phyloP scores from a whole-genome alignment of 2,329 filamentous ascomycete genomes.

The Penicillium nordicum region DNA sequence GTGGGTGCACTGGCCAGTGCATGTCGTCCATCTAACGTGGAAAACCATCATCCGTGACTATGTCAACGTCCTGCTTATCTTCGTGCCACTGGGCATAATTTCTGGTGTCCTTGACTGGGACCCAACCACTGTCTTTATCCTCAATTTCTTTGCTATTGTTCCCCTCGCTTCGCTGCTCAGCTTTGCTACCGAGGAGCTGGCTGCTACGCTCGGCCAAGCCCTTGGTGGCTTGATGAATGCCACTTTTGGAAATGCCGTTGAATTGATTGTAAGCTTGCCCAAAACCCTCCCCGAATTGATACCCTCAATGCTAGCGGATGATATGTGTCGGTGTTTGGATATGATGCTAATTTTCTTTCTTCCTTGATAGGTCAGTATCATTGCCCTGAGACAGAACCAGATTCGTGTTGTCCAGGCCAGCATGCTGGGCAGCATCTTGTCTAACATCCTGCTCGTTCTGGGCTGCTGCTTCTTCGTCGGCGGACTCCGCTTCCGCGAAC shows the following conservation, averaged over 20 bases:
- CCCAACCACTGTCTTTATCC: conserved; percentile 56
- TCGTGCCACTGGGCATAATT: conserved; percentile 63
- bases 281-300: neutral
- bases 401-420: conserved; percentile 96
- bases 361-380: conserved; percentile 71
- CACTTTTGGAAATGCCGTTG: conserved; percentile 64
- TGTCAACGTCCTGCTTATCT: conserved; percentile 61
- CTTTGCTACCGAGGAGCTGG: conserved; percentile 63
- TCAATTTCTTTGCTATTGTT: conserved; percentile 64
- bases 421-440: conserved; percentile 94
- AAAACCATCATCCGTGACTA: conserved; percentile 47
- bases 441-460: conserved; percentile 84
- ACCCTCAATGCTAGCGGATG: neutral
- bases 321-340: neutral
- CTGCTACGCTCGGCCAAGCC: conserved; percentile 59
- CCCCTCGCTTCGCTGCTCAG: conserved; percentile 60
- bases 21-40: conserved; percentile 42
- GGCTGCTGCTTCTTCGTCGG: conserved; percentile 78
- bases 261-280: conserved; percentile 62
- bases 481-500: conserved; percentile 67
- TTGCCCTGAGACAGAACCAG: conserved; percentile 78
- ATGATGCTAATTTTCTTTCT: neutral
- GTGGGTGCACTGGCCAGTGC: conserved; percentile 41
- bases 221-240: conserved; percentile 63
- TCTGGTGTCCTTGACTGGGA: conserved; percentile 59